Percentiles rank a stretch among this genome's conserved stretches.
Conservation (phyloP, 352 stramenopile genomes). For the Pythium pyrilobum region DNA sequence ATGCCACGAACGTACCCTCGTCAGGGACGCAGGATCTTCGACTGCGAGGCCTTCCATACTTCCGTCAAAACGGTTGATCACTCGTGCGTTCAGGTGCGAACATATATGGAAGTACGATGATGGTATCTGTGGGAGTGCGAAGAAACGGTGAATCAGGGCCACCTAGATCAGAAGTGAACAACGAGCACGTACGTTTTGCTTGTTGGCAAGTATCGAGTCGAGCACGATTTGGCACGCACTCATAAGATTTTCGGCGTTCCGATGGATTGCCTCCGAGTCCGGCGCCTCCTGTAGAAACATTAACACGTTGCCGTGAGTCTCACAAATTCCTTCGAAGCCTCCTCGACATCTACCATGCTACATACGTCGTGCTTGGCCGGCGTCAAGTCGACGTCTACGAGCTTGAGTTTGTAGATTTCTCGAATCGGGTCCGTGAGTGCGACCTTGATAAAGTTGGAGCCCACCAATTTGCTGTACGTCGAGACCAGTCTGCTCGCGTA, state of each 20-base stretch:
- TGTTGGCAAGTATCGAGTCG: constrained; percentile 71
- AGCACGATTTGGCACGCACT: constrained; percentile 76
- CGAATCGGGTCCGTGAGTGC: constrained; percentile 27
- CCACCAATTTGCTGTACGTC: constrained; percentile 38
- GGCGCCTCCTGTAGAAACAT: constrained; percentile 7
- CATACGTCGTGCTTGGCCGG: constrained; percentile 47
- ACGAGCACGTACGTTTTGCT: constrained; percentile 29
- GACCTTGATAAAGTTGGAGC: constrained; percentile 30
- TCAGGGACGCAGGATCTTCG: constrained; percentile 26
- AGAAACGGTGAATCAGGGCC: too few relatives aligned
- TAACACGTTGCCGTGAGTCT: too few relatives aligned
- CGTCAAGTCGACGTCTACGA: constrained; percentile 71
- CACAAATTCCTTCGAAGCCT: background rate
- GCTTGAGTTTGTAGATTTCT: constrained; percentile 30
- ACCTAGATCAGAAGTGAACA: too few relatives aligned
- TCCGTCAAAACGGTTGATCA: constrained; percentile 36
- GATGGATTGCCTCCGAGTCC: constrained; percentile 1
- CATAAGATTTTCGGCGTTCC: constrained; percentile 82
- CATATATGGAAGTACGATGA: constrained; percentile 41
- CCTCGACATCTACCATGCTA: background rate
- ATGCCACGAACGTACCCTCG: constrained; percentile 12
- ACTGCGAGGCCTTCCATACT: constrained; percentile 26
- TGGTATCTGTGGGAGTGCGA: constrained; percentile 33
- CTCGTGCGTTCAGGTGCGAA: constrained; percentile 33
- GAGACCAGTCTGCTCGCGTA: constrained; percentile 38